Evolutionary conservation across 2,329 filamentous ascomycete genomes (phyloP).

Genomic region (Ophiostoma perfectum): DNA sequence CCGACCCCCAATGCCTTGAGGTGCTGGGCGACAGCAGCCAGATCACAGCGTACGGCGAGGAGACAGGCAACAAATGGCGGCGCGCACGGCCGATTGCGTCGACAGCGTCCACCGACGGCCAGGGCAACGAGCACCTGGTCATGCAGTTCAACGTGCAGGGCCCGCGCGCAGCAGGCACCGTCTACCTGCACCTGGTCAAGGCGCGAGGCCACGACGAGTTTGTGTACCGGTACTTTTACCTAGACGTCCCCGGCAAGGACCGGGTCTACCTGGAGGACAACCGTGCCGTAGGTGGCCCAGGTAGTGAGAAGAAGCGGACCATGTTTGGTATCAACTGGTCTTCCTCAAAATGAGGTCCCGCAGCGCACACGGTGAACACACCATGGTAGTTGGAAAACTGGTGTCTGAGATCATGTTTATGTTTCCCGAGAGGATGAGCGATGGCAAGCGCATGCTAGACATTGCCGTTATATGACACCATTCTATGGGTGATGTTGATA

Average conservation of each 20-base stretch:
- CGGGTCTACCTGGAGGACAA: constrained; percentile 60
- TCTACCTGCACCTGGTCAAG: constrained; percentile 72
- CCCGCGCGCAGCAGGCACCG: constrained; percentile 65
- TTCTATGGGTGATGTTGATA: not conserved
- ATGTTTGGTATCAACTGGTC: constrained; percentile 60
- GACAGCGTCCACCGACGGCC: constrained; percentile 61
- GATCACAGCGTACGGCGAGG: constrained; percentile 76
- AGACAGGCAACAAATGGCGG: constrained; percentile 76
- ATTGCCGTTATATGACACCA: not conserved
- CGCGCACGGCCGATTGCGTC: constrained; percentile 58
- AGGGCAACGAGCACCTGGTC: constrained; percentile 71
- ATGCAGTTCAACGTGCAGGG: constrained; percentile 89
- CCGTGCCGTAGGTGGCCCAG: constrained; percentile 30
- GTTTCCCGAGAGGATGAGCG: not conserved
- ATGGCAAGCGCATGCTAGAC: not conserved
- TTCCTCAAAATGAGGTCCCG: not conserved
- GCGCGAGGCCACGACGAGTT: constrained; percentile 59
- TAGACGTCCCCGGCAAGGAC: constrained; percentile 70
- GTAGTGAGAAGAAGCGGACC: constrained; percentile 39
- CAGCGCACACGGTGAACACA: not conserved
- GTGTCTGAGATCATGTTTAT: no score
- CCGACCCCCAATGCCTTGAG: constrained; percentile 63
- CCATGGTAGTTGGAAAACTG: not conserved
- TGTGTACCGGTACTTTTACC: constrained; percentile 71
- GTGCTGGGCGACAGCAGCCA: constrained; percentile 69